Evolutionary conservation across 106 monocot species (phyloP), one percentile per base, ranked within the genome.

Genomic region (Dendrobium officinale): DNA sequence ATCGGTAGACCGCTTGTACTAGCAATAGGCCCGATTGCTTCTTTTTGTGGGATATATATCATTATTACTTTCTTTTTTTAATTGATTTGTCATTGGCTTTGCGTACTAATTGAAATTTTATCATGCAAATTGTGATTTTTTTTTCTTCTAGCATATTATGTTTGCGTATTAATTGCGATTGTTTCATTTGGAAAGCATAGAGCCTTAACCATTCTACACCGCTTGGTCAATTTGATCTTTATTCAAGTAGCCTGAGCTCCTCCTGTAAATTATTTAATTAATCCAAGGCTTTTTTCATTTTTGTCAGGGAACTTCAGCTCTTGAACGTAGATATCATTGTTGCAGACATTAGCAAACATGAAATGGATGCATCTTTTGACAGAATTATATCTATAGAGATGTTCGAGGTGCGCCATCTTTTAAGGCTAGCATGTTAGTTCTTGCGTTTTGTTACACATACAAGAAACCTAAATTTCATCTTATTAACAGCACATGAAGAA

Each of bases 371-470:
- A 75, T 73, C 86, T 20, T 98, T 88, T 83, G 98, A 98, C 76
- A 83, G 98, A 80, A 81, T 98, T 72, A 82, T 98, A 81, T 98
- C 94, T 10, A 95, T 98, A 78, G 98, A 98, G 83, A 98, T 98
- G 98, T 98, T 98, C 86, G 98, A 98, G 94, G 97, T 89, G 48
- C 49, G 11, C 74, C 3, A 37, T 37, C 6, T 73, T 16, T 1
- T 82, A 73, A 73, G 66, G 78, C 15, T 64, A 7, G 31, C 24
- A 37, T 17, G 19, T 9, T 2, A 41, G 4, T 20, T 31, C 59
- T 37, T 58, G 37, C 9, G 33, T 22, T 78, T 59, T 2, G 42
- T 18, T 51, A 31, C 29, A 31, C 24, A 51, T 77, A 31, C 8
- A 77, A 43, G 2, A 16, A 27, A 24, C 75, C 9, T 75, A 45